phyloP scores from a whole-genome alignment of 2,329 filamentous ascomycete genomes.

The Xylariales sp. region DNA sequence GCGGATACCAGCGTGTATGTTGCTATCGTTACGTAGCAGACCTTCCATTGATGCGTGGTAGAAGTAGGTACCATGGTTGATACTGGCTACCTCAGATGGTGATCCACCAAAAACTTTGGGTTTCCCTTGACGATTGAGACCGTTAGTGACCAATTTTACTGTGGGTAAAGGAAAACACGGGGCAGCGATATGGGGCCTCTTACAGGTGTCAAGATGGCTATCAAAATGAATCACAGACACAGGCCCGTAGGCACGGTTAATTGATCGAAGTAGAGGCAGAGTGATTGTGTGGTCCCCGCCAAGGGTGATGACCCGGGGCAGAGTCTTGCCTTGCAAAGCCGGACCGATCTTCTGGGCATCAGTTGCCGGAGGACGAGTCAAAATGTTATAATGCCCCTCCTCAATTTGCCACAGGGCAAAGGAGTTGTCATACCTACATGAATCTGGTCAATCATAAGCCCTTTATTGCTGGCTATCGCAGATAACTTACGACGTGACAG shows the following conservation, averaged over 20 bases:
- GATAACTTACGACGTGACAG: conserved; percentile 73
- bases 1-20: conserved; percentile 83
- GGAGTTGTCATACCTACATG: conserved; percentile 64
- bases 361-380: conserved; percentile 67
- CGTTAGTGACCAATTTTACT: not conserved
- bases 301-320: conserved; percentile 77
- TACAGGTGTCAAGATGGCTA: conserved; percentile 64
- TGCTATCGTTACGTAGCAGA: conserved; percentile 73
- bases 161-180: not conserved
- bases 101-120: conserved; percentile 85
- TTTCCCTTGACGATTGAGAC: conserved; percentile 54
- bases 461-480: no score
- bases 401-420: conserved; percentile 83
- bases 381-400: conserved; percentile 72
- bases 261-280: conserved; percentile 53
- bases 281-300: conserved; percentile 62
- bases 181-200: conserved; percentile 24
- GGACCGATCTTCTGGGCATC: conserved; percentile 60
- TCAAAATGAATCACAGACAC: conserved; percentile 61
- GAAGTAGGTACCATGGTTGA: conserved; percentile 90
- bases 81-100: conserved; percentile 67
- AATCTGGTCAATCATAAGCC: conserved; percentile 2
- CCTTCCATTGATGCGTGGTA: conserved; percentile 78
- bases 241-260: conserved; percentile 57
- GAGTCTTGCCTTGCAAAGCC: conserved; percentile 67